Evolutionary conservation across 768 basidiomycete species (phyloP), one percentile per base, ranked within the genome.

Genomic region (Galerina marginata): DNA sequence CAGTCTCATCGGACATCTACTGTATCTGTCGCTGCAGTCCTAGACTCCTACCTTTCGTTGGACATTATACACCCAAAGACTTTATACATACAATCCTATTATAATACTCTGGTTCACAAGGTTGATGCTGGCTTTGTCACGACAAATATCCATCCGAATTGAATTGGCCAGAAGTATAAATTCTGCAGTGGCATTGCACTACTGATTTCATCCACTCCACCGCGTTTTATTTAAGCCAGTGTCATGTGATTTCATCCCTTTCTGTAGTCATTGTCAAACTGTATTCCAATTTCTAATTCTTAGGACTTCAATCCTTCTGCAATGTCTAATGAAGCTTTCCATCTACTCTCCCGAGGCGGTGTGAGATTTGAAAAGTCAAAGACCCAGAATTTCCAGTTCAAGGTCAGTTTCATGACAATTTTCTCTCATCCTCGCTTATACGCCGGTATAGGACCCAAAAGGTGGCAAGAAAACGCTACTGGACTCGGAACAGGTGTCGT

Each of bases 341-440:
- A 90, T 64, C 74, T 97, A 11, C 85, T 99, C 26, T 94, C 95
- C 36, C 85, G 93, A 14, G 96, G 96, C 37, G 93, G 94, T 1
- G 84, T 83, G 0, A 82, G 79, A 56, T 97, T 98, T 65, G 83
- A 95, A 81, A 96, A 92, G 75, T 95, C 90, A 73, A 82, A 86
- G 66, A 74, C 77, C 0, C 93, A 96, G 68, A 83, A 91, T 7
- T 71, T 82, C 29, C 74, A 92, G 6, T 96, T 96, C 75, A 81
- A 83, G 60, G 90, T 90, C 66, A 59, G 79, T 67, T n/a, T 49
- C 50, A 15, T 23, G 43, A 9, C 38, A 12, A 6, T 42, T 16
- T 44, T 37, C 25, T 23, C 14, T 33, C 23, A 33, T 45, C 15
- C 12, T 36, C 29, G 4, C 20, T 48, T 12, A 44, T 26, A 47